Conservation (phyloP, 78 protist genomes). For the Dictyostelium discoideum region DNA sequence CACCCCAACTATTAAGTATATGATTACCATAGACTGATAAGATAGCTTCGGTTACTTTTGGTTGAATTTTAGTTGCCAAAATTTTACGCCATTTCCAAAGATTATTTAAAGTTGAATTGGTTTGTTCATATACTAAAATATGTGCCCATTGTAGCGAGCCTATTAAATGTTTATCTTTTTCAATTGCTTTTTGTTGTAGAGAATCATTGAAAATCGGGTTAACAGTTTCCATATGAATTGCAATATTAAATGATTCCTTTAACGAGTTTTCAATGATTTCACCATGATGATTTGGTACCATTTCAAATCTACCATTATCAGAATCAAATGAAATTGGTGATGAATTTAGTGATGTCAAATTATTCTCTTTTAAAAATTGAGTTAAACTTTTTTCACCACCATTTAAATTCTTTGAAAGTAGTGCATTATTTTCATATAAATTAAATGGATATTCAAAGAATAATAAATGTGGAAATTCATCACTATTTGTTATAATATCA, state of each 20-base stretch:
- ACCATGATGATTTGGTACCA: constrained; percentile 20
- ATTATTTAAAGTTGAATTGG: constrained; percentile 7
- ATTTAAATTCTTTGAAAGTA: neutral
- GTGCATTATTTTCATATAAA: constrained; percentile 15
- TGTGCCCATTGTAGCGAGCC: constrained; percentile 63
- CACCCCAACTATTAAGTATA: constrained; percentile 59
- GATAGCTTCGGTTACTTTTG: constrained; percentile 30
- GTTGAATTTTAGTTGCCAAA: neutral
- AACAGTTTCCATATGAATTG: constrained; percentile 40
- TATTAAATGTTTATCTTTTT: constrained; percentile 13
- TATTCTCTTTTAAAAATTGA: constrained; percentile 15
- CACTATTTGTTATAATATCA: neutral
- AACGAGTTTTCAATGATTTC: neutral
- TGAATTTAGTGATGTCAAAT: constrained; percentile 14
- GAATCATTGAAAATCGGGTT: constrained; percentile 59
- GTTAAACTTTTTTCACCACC: neutral
- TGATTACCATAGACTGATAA: constrained; percentile 48
- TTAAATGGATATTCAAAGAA: constrained; percentile 61
- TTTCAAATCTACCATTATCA: neutral
- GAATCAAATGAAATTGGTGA: neutral
- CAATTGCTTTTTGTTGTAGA: neutral
- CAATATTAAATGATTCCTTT: constrained; percentile 57
- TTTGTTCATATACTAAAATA: constrained; percentile 29
- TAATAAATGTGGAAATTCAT: neutral
- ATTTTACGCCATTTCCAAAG: constrained; percentile 47